Evolutionary conservation across 805 yeast genomes (phyloP), one percentile per base, ranked within the genome.

Genomic region (Ogataea allantospora): DNA sequence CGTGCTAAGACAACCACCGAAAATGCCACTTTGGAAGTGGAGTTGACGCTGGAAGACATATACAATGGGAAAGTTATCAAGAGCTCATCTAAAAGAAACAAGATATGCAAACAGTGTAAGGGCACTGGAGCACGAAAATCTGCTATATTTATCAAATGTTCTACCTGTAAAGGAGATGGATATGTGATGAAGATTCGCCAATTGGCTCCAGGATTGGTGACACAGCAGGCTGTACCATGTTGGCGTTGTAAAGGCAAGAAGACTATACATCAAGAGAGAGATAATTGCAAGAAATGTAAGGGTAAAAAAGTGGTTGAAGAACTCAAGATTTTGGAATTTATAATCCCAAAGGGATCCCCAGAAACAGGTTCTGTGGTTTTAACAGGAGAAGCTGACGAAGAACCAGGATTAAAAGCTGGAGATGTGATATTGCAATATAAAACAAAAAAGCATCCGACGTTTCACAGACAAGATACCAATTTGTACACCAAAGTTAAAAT

Each of bases 11-110:
- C 28, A 8, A 58, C 58, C 39, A 83, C 95, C 0, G 80, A 70
- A 4, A 88, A 86, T 57, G 93, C 88, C 0, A 62, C 65, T n/a
- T 57, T 88, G 32, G 73, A 77, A 17, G 71, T 87, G 9, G 75
- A 73, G 4, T 75, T 89, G 9, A 68, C 84, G 0, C 61, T 88
- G 44, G 85, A 79, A 39, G 95, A 88, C 42, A 61, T 86, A 28
- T 88, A 77, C 67, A 78, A 77, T 47, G 96, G 98, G 4, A 86
- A 86, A 57, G 76, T 80, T 7, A 71, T 88, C 45, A 85, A 85
- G 55, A 75, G 85, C 53, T 73, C 84, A 3, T 73, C 84, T 2
- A 76, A 82, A 3, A 74, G 96, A 57, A 76, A 83, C 51, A 68
- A 83, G 7, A 62, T 88, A 1, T 91, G 99, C 66, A 60, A 70